Conservation (phyloP, 2,329 filamentous ascomycete genomes). For the Penicillium aurantiogriseum region DNA sequence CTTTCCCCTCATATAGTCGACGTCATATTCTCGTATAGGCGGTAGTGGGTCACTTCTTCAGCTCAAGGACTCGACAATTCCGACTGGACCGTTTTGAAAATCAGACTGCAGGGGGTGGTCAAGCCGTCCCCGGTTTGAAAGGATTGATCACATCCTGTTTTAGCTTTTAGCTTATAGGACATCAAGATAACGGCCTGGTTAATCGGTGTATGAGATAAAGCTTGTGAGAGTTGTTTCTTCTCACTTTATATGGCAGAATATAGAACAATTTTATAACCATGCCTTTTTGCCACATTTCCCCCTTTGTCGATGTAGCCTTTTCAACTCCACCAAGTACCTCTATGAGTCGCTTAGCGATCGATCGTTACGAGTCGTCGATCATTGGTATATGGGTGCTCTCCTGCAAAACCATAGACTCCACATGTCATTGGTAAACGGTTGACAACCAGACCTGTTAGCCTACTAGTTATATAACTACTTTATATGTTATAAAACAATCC, state of each 20-base stretch:
- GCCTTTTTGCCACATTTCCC: background rate
- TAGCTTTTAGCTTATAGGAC: background rate
- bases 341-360: background rate
- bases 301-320: background rate
- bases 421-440: background rate
- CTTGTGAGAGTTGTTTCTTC: background rate
- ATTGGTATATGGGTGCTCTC: background rate
- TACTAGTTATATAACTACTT: too few relatives aligned
- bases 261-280: too few relatives aligned
- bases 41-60: constrained; percentile 10
- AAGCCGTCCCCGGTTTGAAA: constrained; percentile 6
- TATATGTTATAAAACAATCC: background rate
- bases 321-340: background rate
- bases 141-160: background rate
- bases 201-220: background rate
- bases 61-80: constrained; percentile 19
- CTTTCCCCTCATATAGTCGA: constrained; percentile 20
- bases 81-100: constrained; percentile 17
- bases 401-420: background rate
- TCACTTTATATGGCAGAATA: too few relatives aligned
- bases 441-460: background rate
- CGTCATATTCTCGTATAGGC: constrained; percentile 27
- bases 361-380: background rate
- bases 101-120: background rate
- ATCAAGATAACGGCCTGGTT: background rate